Base-by-base conservation (phyloP, 2,329 filamentous ascomycete species). In the Leptographium radiaticola region DNA sequence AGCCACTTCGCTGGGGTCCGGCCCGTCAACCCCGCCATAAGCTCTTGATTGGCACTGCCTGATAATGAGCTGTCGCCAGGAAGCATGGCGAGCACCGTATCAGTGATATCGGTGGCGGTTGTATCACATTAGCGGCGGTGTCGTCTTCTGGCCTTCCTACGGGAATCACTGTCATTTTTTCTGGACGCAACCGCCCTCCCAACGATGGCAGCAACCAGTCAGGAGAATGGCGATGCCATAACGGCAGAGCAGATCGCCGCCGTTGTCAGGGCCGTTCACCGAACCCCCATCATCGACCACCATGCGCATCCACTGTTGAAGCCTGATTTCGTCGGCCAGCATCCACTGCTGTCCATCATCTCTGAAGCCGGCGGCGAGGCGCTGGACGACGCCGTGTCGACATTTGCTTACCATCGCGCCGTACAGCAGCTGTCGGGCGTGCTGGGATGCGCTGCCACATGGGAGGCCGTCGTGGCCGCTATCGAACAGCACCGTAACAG, bases 341-440 rank as follows among this genome's bases (percentile, higher is more conserved):
- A 79, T 53, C 67, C 73, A 0, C 67, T 81, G 6, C 64, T 79
- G 49, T 76, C 80, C 46, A 83, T 89, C 58, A 80, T 81, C 1
- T 85, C 84, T 8, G 87, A 93, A 70, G 88, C 87, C 1, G 71
- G 79, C 55, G 86, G 83, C 9, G 71, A 79, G 54, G 86, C 87
- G 13, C 70, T 91, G 33, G 66, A 77, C 44, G 78, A 84, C 54
- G 77, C 80, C 0, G 71, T 68, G 47, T 79, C 76, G 15, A 80
- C 82, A 4, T 71, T 94, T 10, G 73, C 86, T 10, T 83, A 90
- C 60, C 68, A 88, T 2, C 80, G 87, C 42, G 86, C 83, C 33
- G 77, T 83, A 12, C 79, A 76, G 56, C 83, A 89, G 63, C 75
- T 94, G 5, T 74, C 84, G 0, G 66, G 72, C 20, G 72, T 86